phyloP scores from a whole-genome alignment of 148 eudicot species.

The Bassia scoparia region DNA sequence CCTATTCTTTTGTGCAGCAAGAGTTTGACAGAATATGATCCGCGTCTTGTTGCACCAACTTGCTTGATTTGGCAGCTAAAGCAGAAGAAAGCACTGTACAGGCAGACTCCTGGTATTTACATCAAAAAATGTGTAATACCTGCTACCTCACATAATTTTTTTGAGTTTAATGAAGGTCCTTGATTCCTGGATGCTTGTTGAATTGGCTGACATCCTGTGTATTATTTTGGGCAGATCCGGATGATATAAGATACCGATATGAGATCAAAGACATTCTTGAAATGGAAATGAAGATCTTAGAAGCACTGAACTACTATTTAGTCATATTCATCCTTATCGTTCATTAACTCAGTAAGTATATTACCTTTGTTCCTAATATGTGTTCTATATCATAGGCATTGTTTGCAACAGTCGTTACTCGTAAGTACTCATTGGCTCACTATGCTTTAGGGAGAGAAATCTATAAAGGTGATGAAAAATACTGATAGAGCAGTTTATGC shows the following conservation, averaged over 20 bases:
- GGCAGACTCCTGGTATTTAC: conserved; percentile 90
- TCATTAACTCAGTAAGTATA: conserved; percentile 75
- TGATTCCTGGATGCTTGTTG: conserved; percentile 4
- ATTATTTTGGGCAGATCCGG: conserved; percentile 51
- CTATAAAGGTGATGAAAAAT: not conserved
- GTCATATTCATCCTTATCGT: conserved; percentile 95
- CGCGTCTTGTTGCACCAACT: conserved; percentile 85
- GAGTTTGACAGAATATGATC: conserved; percentile 89
- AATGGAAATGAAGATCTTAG: conserved; percentile 98
- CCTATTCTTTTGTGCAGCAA: conserved; percentile 36
- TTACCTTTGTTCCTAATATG: not conserved
- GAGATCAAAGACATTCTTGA: conserved; percentile 97
- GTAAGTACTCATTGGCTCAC: not conserved
- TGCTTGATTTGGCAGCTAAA: conserved; percentile 95
- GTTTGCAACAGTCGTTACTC: not conserved
- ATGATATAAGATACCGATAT: conserved; percentile 65
- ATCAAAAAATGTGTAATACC: conserved; percentile 65
- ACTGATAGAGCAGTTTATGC: not conserved
- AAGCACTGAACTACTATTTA: conserved; percentile 85
- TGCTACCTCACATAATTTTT: conserved; percentile 9
- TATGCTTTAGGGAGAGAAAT: not conserved
- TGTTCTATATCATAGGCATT: not conserved
- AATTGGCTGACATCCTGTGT: conserved; percentile 18
- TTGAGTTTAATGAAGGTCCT: not conserved
- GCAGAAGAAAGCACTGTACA: conserved; percentile 99